Evolutionary conservation across 495 filamentous ascomycete genomes (phyloP), one percentile per base, ranked within the genome.

Genomic region (Terfezia claveryi): DNA sequence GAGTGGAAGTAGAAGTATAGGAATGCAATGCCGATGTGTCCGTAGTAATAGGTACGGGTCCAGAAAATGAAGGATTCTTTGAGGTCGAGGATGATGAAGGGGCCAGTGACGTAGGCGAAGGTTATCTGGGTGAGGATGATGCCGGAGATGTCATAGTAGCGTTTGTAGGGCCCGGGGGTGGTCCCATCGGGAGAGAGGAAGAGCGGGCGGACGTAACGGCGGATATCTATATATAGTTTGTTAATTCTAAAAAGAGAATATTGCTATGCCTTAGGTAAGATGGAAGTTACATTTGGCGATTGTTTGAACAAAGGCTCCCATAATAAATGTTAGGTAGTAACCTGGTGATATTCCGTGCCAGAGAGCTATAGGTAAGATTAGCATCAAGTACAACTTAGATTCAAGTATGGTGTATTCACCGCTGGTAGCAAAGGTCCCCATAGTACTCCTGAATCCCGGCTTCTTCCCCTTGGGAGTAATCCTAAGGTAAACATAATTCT

Each of bases 281-380:
- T 32, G 7, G 4, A 32, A 1, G 27, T 7, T 74, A 94, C 89
- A 85, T 72, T 98, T 98, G 10, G 92, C 92, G 36, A 81, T 80
- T 3, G 85, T 92, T 67, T 98, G 91, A 41, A 94, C 74, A 58
- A 98, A 85, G 17, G 83, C 82, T 2, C 85, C 91, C 17, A 94
- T 74, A 53, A 95, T 68, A 58, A 98, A 98, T 9, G 84, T 74
- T 51, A 98, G 66, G 67, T 98, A 96, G 67, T 98, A 98, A 6
- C 91, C 91, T 0, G 92, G 91, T 59, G 91, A 91, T 70, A 96
- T 95, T 16, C 91, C 91, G 67, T 98, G 91, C 91, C 91, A 98
- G 65, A 96, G 83, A 0, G 91, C 91, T 53, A 32, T 11, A 54
- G 0, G 2, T 32, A 36, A 38, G 23, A 12, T 55, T 27, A 55